phyloP scores from a whole-genome alignment of 371 early-diverging fungal species.

The Zychaea mexicana region DNA sequence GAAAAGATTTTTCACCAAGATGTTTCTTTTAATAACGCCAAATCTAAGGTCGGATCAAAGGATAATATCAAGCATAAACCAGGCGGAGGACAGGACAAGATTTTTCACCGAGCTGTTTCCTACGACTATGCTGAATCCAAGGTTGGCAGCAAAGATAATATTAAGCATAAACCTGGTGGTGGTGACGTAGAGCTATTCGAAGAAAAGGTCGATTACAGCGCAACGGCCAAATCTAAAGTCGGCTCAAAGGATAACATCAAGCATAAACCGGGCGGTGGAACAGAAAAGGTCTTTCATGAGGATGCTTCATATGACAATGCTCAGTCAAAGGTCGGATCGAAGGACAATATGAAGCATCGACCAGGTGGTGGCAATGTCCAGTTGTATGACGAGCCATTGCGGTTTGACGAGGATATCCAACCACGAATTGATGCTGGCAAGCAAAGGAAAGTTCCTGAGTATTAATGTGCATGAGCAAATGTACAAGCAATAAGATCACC shows the following conservation, averaged over 20 bases:
- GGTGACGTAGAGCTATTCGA: slow-evolving; percentile 13
- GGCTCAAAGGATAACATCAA: slow-evolving; percentile 20
- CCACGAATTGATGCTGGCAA: slow-evolving; percentile 17
- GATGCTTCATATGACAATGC: too few species aligned
- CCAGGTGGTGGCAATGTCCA: slow-evolving; percentile 17
- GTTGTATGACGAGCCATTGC: slow-evolving; percentile 12
- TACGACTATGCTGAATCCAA: slow-evolving; percentile 13
- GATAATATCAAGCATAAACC: slow-evolving; percentile 29
- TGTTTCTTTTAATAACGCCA: neutral
- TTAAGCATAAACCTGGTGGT: slow-evolving; percentile 23
- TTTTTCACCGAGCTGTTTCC: slow-evolving; percentile 7
- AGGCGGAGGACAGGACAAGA: slow-evolving; percentile 15
- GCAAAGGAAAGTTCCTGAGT: slow-evolving; percentile 3
- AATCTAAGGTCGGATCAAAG: slow-evolving; percentile 21
- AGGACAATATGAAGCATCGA: slow-evolving; percentile 22
- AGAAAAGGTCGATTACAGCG: slow-evolving; percentile 1
- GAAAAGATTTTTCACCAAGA: slow-evolving; percentile 18
- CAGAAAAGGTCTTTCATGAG: slow-evolving; percentile 16
- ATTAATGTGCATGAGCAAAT: neutral
- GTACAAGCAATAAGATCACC: too few species aligned
- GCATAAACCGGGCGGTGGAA: slow-evolving; percentile 21
- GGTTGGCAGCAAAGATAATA: slow-evolving; percentile 20
- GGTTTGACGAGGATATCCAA: slow-evolving; percentile 10
- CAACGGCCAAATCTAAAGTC: slow-evolving; percentile 17
- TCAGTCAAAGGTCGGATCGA: slow-evolving; percentile 17